A percentile compares a stretch with the other conserved stretches of the same genome.
Evolutionary conservation across 495 filamentous ascomycete genomes (phyloP).

Genomic region (Hypoxylon cercidicola): DNA sequence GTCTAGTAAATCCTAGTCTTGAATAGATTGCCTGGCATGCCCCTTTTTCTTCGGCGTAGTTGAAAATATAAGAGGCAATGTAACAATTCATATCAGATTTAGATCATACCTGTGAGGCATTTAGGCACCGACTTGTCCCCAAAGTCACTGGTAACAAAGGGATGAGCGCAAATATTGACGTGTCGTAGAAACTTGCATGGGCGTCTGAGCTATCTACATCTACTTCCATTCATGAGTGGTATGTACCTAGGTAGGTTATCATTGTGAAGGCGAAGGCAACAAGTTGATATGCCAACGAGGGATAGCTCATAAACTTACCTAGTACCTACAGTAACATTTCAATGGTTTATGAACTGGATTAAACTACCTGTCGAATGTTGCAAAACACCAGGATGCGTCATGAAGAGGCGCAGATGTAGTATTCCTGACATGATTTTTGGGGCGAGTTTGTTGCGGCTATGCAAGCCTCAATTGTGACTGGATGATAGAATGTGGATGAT

Average conservation of each 20-base stretch:
- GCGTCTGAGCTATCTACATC: background rate
- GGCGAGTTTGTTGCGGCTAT: slow-evolving; percentile 14
- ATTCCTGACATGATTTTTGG: slow-evolving; percentile 16
- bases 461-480: slow-evolving; percentile 6
- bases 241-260: background rate
- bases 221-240: background rate
- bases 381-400: slow-evolving; percentile 1
- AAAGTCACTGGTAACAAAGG: background rate
- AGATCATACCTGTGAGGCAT: no score
- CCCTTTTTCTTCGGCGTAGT: background rate
- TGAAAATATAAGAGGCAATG: no score
- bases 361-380: background rate
- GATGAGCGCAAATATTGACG: background rate
- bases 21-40: background rate
- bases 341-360: background rate
- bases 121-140: no score
- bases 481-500: slow-evolving; percentile 30
- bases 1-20: background rate
- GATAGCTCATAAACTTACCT: background rate
- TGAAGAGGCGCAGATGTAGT: slow-evolving; percentile 1
- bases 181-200: background rate
- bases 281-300: background rate
- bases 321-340: background rate
- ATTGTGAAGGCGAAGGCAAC: background rate
- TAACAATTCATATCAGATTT: no score